phyloP scores from a whole-genome alignment of 2,329 filamentous ascomycete species.

The Xylariomycetidae sp. region DNA sequence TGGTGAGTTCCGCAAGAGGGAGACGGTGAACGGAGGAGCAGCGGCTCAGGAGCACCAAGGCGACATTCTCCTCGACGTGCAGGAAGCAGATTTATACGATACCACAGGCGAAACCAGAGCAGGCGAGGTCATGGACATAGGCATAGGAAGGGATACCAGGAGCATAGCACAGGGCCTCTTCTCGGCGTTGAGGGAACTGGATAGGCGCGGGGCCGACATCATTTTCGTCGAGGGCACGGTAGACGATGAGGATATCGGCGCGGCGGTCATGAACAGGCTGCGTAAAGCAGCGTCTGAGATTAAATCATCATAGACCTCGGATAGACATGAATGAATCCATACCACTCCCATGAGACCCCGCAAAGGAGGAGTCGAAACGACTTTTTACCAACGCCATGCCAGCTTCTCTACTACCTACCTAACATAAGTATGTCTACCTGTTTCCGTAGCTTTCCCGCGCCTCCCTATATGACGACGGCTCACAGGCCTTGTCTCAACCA shows the following conservation, averaged over 20 bases:
- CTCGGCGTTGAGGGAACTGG: conserved; percentile 78
- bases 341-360: conserved; percentile 17
- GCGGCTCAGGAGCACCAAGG: conserved; percentile 9
- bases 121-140: conserved; percentile 60
- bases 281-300: conserved; percentile 69
- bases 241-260: conserved; percentile 75
- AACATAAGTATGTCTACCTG: no score
- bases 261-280: conserved; percentile 80
- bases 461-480: no score
- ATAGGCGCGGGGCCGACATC: conserved; percentile 70
- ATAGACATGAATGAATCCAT: no score
- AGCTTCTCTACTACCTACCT: conserved; percentile 18
- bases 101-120: conserved; percentile 24
- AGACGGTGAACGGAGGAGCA: conserved; percentile 9
- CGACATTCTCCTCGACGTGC: conserved; percentile 32
- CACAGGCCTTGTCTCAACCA: conserved; percentile 81
- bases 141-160: conserved; percentile 65
- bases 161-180: conserved; percentile 85
- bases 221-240: conserved; percentile 90
- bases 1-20: conserved; percentile 25
- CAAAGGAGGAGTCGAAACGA: conserved; percentile 17
- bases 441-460: no score
- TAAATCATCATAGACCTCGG: no score
- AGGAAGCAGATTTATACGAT: conserved; percentile 34
- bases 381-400: conserved; percentile 26